Base-by-base conservation (phyloP, 345 rosid species). In the Ceriops tagal region DNA sequence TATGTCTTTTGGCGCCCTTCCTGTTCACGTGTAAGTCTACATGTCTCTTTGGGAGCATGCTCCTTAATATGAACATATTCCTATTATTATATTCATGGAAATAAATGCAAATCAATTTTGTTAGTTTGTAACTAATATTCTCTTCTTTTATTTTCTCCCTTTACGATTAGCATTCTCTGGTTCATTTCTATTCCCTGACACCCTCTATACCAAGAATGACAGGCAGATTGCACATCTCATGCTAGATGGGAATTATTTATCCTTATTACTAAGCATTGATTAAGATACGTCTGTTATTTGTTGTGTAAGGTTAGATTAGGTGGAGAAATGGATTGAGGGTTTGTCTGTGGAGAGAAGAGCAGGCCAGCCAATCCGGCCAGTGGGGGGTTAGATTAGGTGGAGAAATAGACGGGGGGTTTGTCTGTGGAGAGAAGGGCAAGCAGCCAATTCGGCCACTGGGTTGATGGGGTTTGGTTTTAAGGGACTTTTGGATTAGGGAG, bases 371-470 rank as follows among this genome's bases (percentile, higher is more conserved):
- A 83, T 76, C 37, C 83, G 81, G 84, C 57, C 61, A 69, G 75
- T 72, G 73, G 60, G 62, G 11, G 47, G 47, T 39, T 39, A 39
- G 47, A 39, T 39, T 43, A 56, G 28, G 10, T 56, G 22, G 6
- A 56, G 59, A 56, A 24, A 21, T 56, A 21, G 31, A 27, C 9
- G 8, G 24, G 8, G 16, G 26, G 53, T 62, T 75, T 69, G 73
- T 80, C 75, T 75, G 62, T 76, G 71, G 79, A 51, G 32, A 69
- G 55, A 34, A 68, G 68, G 53, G 65, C 62, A 34, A 9, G 37
- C 37, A 51, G 16, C 53, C 18, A 76, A 83, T 76, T 9, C 83
- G 81, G 84, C 57, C 64, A 69, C 72, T 72, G 73, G 60, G 62
- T 61, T 51, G 59, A 47, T 61, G 69, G 69, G 73, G 65, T 58